A percentile compares a stretch with the other conserved stretches of the same genome.
Conservation (phyloP, 2,329 filamentous ascomycete species). For the Fusarium luffae region DNA sequence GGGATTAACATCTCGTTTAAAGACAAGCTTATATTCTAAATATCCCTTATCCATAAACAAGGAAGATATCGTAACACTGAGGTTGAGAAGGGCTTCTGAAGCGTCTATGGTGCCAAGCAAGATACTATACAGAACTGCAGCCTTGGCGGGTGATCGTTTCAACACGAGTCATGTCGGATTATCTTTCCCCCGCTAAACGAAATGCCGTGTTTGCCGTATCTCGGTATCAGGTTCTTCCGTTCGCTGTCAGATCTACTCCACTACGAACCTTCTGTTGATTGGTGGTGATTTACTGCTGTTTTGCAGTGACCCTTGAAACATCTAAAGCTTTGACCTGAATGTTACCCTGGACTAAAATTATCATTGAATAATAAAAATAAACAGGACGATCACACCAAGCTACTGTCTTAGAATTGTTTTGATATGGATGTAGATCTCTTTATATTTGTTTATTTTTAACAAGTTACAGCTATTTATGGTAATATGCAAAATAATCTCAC, state of each 20-base stretch:
- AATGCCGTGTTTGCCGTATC: no score
- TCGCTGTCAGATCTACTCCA: no score
- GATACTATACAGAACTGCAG: not conserved
- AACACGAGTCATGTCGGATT: not conserved
- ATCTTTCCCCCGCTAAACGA: not conserved
- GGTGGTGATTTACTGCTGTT: not conserved
- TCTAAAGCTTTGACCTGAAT: rapidly evolving
- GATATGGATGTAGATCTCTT: no score
- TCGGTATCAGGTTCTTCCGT: not conserved
- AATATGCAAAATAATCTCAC: no score
- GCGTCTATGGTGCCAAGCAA: not conserved
- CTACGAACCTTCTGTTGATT: not conserved
- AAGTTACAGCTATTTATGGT: no score
- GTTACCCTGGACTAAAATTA: not conserved
- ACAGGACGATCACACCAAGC: not conserved
- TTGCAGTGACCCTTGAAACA: not conserved
- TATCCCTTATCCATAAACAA: no score
- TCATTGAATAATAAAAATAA: not conserved
- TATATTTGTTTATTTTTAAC: no score
- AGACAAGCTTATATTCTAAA: no score
- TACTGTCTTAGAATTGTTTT: not conserved
- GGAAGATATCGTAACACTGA: rapidly evolving
- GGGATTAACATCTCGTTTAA: no score
- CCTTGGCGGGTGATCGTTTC: not conserved
- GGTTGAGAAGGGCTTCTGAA: no score